phyloP scores from a whole-genome alignment of 768 basidiomycete genomes.

The Tephrocybe sp. region DNA sequence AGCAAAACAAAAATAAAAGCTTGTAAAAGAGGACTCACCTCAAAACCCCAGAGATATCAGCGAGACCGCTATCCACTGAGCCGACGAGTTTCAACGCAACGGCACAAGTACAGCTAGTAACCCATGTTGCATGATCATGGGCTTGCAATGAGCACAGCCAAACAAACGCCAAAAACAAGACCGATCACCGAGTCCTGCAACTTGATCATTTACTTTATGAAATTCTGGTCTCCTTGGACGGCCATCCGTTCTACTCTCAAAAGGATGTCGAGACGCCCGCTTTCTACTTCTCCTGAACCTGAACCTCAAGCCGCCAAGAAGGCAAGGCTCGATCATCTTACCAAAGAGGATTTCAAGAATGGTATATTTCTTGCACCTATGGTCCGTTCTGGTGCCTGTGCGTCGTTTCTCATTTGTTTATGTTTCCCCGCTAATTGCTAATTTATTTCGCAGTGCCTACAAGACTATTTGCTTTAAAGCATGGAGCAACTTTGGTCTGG shows the following conservation, averaged over 20 bases:
- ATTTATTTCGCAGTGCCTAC: constrained; percentile 62
- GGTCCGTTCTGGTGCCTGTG: constrained; percentile 91
- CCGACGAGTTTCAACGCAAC: too few relatives aligned
- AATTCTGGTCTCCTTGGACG: constrained; percentile 5
- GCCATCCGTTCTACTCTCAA: background rate
- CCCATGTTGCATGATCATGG: too few relatives aligned
- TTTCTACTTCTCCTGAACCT: constrained; percentile 45
- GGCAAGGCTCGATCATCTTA: constrained; percentile 54
- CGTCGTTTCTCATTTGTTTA: constrained; percentile 28
- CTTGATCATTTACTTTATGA: constrained; percentile 13
- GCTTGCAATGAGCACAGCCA: too few relatives aligned
- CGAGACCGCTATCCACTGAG: too few relatives aligned
- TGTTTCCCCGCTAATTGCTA: constrained; percentile 15
- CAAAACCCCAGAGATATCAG: too few relatives aligned
- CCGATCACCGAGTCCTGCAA: background rate
- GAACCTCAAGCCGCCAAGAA: constrained; percentile 52
- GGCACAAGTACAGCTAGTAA: too few relatives aligned
- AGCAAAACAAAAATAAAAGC: too few relatives aligned
- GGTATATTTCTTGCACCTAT: constrained; percentile 97
- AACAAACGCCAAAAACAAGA: too few relatives aligned
- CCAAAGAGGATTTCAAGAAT: constrained; percentile 75
- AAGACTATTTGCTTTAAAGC: constrained; percentile 81
- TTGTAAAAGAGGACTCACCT: too few relatives aligned
- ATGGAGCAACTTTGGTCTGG: constrained; percentile 95
- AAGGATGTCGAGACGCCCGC: constrained; percentile 52